Base-by-base conservation (phyloP, 2,329 filamentous ascomycete species). In the Cryphonectria naterciae region DNA sequence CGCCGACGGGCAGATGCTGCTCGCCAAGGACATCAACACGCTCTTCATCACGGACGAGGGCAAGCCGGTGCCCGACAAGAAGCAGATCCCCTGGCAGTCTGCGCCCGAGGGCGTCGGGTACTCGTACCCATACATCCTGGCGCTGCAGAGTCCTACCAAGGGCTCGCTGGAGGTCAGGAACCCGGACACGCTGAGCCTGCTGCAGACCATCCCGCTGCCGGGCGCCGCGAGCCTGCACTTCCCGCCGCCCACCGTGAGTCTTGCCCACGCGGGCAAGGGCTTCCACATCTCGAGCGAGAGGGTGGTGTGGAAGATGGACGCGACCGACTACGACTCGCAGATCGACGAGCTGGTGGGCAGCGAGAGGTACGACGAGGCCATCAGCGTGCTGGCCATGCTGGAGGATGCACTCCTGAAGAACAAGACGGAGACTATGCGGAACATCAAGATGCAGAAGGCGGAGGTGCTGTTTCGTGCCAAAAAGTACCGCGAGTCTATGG, bases 21-120 rank as follows among this genome's bases (percentile, higher is more conserved):
- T 99, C n/a, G 94, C 95, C n/a, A 97, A 97, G 80, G 96, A 99
- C 76, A 94, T 98, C 77, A 97, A 98, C 79, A 97, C 95, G 1
- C 84, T 98, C 67, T 99, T 99, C 79, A 92, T 97, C 74, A 92
- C 96, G 70, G 88, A 92, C 15, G 87, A 94, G 41, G 96, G 95
- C 5, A 95, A 94, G 75, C 87, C 94, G 0, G 79, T 97, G 46
- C 66, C 71, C 10, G 92, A 95, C 61, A 93, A 93, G 80, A 87
- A 92, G 69, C 95, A 98, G 79, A 91, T 99, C n/a, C 94, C 94
- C 1, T 99, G 96, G 96, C 88, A 91, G 58, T 85, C 89, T 46
- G 93, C 95, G 1, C 97, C 96, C 1, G 95, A 98, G 76, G 92
- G 92, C 69, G 91, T 99, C 71, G 96, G 95, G 32, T 99, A 98